Evolutionary conservation across 1,284 basidiomycete species (phyloP), one percentile per base, ranked within the genome.

Genomic region (Marasmius sp.): DNA sequence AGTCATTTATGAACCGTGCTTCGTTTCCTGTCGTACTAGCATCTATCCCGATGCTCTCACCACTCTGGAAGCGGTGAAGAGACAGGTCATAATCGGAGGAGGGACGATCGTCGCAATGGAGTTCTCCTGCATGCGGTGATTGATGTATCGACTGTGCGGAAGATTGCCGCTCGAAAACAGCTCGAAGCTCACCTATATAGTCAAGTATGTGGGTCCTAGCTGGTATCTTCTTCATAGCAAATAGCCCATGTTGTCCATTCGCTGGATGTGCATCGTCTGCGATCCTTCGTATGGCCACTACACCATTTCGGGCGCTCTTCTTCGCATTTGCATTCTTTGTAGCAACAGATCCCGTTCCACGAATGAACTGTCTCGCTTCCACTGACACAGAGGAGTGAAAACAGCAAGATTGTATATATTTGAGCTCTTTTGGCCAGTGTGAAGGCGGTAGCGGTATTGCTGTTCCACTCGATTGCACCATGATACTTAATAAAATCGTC

Each of bases 1-100:
- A 96, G 75, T 96, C 94, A 67, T 96, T 96, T 64, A 93, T 82
- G 72, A 95, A 95, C 65, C 94, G 81, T 3, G 88, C 90, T 70
- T 95, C 93, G 74, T 95, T 97, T 20, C 95, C 95, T 75, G 84
- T 84, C 0, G 47, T 66, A 37, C 81, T 81, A 9, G 94, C 94
- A 72, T 97, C 95, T 49, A 91, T 77, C 5, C 89, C 90, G 22
- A 91, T 79, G 66, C 74, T 85, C 11, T 79, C 66, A 7, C 85
- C 83, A 60, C 81, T 78, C 61, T 79, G 74, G 45, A 79, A 74
- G 56, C 91, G 87, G 70, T 87, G 79, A 5, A 96, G 81, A 3
- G 89, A 93, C 43, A 97, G 79, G 75, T 97, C 95, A 72, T 97
- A 97, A 74, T 96, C 88, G 16, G 89, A 92, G 27, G 82, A 74